These are phyloP conservation scores for Aeschynomene evenia DNA, from an alignment of 306 rosid genomes.

Conservation along the genomic window DNA sequence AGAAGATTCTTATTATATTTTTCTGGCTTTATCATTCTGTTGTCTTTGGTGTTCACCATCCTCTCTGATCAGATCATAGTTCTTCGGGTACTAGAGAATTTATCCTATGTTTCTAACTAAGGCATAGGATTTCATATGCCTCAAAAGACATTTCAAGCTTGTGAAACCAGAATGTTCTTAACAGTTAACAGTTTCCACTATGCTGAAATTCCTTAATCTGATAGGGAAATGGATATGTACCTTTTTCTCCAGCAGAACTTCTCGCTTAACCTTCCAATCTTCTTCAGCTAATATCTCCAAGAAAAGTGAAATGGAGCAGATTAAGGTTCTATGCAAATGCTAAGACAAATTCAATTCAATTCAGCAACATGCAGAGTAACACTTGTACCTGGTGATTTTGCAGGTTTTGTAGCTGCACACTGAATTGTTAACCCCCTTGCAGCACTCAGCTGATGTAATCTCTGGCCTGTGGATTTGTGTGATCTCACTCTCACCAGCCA, in stretches of 20 bases:
- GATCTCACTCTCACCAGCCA: constrained; percentile 43
- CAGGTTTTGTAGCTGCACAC: constrained; percentile 78
- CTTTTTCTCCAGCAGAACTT: constrained; percentile 65
- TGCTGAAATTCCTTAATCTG: background rate
- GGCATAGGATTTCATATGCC: background rate
- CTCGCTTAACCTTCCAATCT: constrained; percentile 94
- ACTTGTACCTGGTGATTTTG: constrained; percentile 79
- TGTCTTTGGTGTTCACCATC: background rate
- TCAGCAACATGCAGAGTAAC: background rate
- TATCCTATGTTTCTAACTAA: background rate
- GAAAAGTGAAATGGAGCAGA: constrained; percentile 12
- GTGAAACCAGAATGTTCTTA: background rate
- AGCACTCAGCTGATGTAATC: constrained; percentile 27
- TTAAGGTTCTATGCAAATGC: constrained; percentile 21
- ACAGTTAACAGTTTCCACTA: background rate
- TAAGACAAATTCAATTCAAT: background rate
- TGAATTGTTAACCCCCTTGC: constrained; percentile 56
- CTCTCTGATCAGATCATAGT: background rate
- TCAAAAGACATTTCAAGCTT: constrained; percentile 12
- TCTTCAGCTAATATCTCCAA: constrained; percentile 84
- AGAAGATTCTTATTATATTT: too few relatives aligned
- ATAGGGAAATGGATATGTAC: constrained; percentile 34
- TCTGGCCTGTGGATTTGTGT: constrained; percentile 39
- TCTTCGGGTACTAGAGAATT: background rate
- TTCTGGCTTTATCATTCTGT: background rate